Base-by-base conservation (phyloP, 2,329 filamentous ascomycete species). In the Camillea tinctor region DNA sequence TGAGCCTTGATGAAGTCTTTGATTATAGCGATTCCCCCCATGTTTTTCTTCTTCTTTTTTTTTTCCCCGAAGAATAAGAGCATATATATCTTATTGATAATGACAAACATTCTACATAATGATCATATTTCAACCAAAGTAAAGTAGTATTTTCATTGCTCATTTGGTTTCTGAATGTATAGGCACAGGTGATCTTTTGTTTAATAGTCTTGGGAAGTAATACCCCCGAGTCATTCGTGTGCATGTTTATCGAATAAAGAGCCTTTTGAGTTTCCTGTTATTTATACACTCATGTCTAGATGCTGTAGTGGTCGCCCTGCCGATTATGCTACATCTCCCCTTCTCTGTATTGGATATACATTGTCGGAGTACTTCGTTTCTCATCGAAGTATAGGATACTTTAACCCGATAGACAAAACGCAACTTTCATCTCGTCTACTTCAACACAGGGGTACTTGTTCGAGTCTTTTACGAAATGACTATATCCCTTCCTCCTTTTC, bases 21-120 rank as follows among this genome's bases (percentile, higher is more conserved):
- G 56, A 50, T 58, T 56, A n/a, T n/a, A 55, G 56, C 60, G 60
- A 54, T 54, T 50, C 52, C n/a, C 52, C 19, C 20, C 15, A 20
- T 19, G 50, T 44, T 51, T 30, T 44, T 30, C 17, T 22, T 17
- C 50, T 24, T 17, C 23, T 15, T 17, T 8, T 13, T 6, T 20
- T 24, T 22, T 36, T 52, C 52, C 44, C 52, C 21, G 24, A 8
- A 26, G 7, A n/a, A 44, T 5, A n/a, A 44, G 36, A 44, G n/a
- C 11, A 44, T 44, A 44, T 44, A 44, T 44, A 44, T 44, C 36
- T n/a, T 44, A 44, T 44, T 44, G 36, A 17, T 44, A 44, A 44
- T 44, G 36, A 15, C 13, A 44, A 44, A 7, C 26, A 44, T 44
- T 44, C 17, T n/a, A 44, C 36, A 7, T 3, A 9, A 44, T 44